Percentiles rank a stretch among this genome's conserved stretches.
Conservation (phyloP, 257 asterid species). For the Plectranthus barbatus region DNA sequence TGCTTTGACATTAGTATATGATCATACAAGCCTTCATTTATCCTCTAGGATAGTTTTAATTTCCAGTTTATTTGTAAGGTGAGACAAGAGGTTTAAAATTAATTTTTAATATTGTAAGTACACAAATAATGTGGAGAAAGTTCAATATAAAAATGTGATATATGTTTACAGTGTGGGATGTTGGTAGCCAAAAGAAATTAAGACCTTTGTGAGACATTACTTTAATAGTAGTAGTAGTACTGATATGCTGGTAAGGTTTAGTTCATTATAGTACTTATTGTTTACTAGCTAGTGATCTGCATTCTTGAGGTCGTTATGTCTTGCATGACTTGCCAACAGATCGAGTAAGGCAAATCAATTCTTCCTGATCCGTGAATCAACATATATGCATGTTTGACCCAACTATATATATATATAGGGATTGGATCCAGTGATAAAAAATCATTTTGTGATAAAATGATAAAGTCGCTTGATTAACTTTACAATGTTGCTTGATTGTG, state of each 20-base stretch:
- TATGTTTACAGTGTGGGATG: constrained; percentile 99
- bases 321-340: background rate
- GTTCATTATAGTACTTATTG: background rate
- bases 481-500: too few species aligned
- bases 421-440: too few species aligned
- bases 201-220: constrained; percentile 97
- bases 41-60: constrained; percentile 4
- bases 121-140: constrained; percentile 60
- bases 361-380: background rate
- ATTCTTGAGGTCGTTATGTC: background rate
- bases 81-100: background rate
- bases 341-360: constrained; percentile 1
- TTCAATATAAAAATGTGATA: constrained; percentile 83
- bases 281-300: background rate
- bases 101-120: background rate
- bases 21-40: background rate
- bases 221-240: constrained; percentile 86
- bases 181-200: constrained; percentile 90
- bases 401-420: background rate
- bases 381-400: background rate
- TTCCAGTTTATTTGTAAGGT: background rate
- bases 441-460: too few species aligned
- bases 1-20: background rate
- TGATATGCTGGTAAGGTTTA: constrained; percentile 75
- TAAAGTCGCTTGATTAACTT: too few species aligned